These are phyloP conservation scores for Aspergillus bombycis DNA, from an alignment of 2,329 filamentous ascomycete species.

Conservation along the genomic window DNA sequence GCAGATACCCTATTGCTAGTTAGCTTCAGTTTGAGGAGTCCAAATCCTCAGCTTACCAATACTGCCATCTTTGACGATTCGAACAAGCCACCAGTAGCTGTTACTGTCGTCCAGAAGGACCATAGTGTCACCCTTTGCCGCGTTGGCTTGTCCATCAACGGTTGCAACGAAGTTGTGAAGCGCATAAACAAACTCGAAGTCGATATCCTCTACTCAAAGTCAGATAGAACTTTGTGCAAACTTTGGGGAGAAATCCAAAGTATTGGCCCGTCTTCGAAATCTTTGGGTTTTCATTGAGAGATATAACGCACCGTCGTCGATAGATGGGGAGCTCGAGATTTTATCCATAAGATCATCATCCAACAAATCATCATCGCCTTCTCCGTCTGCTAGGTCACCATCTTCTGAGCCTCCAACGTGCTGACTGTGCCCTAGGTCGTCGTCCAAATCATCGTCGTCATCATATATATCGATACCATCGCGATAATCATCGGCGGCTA, in stretches of 20 bases:
- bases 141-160: constrained; percentile 97
- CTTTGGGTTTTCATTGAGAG: neutral
- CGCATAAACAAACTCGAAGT: constrained; percentile 99
- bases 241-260: neutral
- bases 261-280: neutral
- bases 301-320: constrained; percentile 78
- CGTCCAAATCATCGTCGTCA: constrained; percentile 38
- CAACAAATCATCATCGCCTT: constrained; percentile 68
- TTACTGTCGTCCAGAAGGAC: constrained; percentile 97
- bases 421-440: constrained; percentile 25
- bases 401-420: constrained; percentile 44
- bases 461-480: constrained; percentile 37
- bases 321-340: constrained; percentile 97
- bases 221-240: constrained; percentile 70
- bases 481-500: constrained; percentile 37
- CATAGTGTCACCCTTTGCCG: constrained; percentile 98
- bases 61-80: constrained; percentile 95
- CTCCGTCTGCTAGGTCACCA: constrained; percentile 63
- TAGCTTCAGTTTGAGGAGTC: constrained; percentile 27
- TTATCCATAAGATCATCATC: constrained; percentile 98
- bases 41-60: constrained; percentile 63
- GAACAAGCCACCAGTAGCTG: constrained; percentile 99
- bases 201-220: constrained; percentile 95
- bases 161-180: constrained; percentile 97
- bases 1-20: constrained; percentile 74